Evolutionary conservation across 2,329 filamentous ascomycete species (phyloP), one percentile per base, ranked within the genome.

Genomic region (Penicillium sp.): DNA sequence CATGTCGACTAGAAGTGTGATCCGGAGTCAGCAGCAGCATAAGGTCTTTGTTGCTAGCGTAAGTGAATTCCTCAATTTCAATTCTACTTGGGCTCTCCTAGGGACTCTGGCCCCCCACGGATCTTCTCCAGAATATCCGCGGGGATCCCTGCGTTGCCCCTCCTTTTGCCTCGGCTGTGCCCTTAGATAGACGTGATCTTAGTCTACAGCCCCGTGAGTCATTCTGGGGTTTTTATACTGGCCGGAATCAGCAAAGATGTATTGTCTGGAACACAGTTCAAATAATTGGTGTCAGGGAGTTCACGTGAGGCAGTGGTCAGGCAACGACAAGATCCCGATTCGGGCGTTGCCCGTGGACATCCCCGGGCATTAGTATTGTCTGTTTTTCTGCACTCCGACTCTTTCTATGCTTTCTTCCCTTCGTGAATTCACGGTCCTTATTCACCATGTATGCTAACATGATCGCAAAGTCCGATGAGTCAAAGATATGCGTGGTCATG

Each of bases 401-500:
- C 26, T 21, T 15, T 44, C 12, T 41, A 10, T 29, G 24, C 26
- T n/a, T 33, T 10, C 21, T 16, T 8, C 16, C 23, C 24, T 42
- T 16, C 16, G 18, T 39, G 6, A 12, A 3, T 21, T 21, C 9
- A 18, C 46, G 10, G 10, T 8, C n/a, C n/a, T 7, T 16, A 23
- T 21, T 26, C 36, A 49, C 33, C 10, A 61, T 51, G 50, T 21
- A 29, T n/a, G 36, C 45, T 56, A 51, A 53, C 28, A 16, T 36
- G 10, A 13, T 39, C 4, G 16, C 15, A 18, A 16, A 95, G 89
- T 89, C 89, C 65, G 93, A 97, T 79, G 91, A 96, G 74, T 93
- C 90, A 56, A 90, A 89, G 73, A 95, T 99, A 78, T 97, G 93
- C 74, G 92, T 99, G 60, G 91, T 99, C 66, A 97, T 99, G 94